Percentiles rank a stretch among this genome's conserved stretches.
Evolutionary conservation across 2,329 filamentous ascomycete species (phyloP).

Genomic region (Aspergillus hortae): DNA sequence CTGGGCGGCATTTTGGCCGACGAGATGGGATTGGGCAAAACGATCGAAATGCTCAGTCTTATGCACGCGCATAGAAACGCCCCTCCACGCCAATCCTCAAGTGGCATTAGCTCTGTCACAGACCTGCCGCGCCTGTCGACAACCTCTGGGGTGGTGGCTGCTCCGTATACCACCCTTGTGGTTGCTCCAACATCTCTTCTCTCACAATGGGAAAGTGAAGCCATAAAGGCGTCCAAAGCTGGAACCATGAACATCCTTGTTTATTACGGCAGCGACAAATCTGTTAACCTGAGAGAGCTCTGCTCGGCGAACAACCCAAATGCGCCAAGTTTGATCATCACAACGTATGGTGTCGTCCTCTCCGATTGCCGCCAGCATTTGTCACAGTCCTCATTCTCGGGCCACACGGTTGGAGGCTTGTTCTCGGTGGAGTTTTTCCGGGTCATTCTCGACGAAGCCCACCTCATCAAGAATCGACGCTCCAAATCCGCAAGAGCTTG

Average conservation of each 20-base stretch:
- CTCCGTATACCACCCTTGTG: constrained; percentile 87
- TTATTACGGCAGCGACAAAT: constrained; percentile 89
- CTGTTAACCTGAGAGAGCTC: constrained; percentile 69
- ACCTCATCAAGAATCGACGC: constrained; percentile 84
- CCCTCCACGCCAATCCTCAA: constrained; percentile 25
- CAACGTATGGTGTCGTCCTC: constrained; percentile 86
- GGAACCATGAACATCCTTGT: constrained; percentile 80
- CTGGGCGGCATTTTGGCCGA: constrained; percentile 90
- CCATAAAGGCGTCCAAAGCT: constrained; percentile 79
- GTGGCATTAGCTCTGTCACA: constrained; percentile 49
- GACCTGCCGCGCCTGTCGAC: constrained; percentile 61
- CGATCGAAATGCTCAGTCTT: constrained; percentile 95
- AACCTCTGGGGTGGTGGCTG: constrained; percentile 59
- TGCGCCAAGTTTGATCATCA: constrained; percentile 88
- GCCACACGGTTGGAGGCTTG: constrained; percentile 61
- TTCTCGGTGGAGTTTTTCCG: constrained; percentile 95
- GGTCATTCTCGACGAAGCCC: constrained; percentile 91
- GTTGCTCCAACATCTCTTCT: constrained; percentile 96
- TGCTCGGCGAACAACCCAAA: constrained; percentile 73
- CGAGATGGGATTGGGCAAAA: constrained; percentile 96
- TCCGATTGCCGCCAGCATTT: constrained; percentile 81
- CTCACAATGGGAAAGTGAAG: constrained; percentile 96
- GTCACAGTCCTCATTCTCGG: constrained; percentile 32
- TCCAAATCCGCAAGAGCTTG: constrained; percentile 95
- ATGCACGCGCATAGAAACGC: constrained; percentile 77